phyloP scores from a whole-genome alignment of 805 yeast genomes.

The Spencermartinsiella europaea region DNA sequence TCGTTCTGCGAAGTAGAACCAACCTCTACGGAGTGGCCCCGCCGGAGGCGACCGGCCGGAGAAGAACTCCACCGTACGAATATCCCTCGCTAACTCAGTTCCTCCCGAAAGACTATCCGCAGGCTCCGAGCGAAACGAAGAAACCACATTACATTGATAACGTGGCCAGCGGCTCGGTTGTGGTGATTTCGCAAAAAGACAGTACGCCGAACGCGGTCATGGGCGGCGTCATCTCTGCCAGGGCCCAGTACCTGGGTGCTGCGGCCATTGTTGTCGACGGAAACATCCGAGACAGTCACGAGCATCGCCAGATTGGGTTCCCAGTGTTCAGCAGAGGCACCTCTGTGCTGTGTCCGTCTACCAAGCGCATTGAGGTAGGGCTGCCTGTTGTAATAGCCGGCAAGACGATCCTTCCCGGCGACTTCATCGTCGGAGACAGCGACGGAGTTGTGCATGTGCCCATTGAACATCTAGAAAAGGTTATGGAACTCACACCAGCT shows the following conservation, averaged over 20 bases:
- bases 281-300: constrained; percentile 11
- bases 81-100: too few species aligned
- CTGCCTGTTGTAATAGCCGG: constrained; percentile 71
- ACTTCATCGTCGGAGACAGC: constrained; percentile 10
- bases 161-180: constrained; percentile 6
- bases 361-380: constrained; percentile 31
- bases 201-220: constrained; percentile 9
- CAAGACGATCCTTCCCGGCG: constrained; percentile 63
- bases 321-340: constrained; percentile 13
- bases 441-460: constrained; percentile 13
- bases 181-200: constrained; percentile 8
- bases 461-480: constrained; percentile 6
- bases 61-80: too few species aligned
- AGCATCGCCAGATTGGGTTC: constrained; percentile 9
- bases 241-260: constrained; percentile 9
- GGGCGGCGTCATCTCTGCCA: constrained; percentile 15
- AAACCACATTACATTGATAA: constrained; percentile 12
- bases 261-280: constrained; percentile 15
- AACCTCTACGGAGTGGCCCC: too few species aligned
- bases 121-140: background rate
- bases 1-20: too few species aligned
- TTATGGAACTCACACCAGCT: constrained; percentile 9
- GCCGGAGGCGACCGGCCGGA: too few species aligned
- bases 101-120: background rate
- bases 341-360: constrained; percentile 14